These are phyloP conservation scores for Fomitopsis serialis DNA, from an alignment of 768 basidiomycete species.

Conservation along the genomic window DNA sequence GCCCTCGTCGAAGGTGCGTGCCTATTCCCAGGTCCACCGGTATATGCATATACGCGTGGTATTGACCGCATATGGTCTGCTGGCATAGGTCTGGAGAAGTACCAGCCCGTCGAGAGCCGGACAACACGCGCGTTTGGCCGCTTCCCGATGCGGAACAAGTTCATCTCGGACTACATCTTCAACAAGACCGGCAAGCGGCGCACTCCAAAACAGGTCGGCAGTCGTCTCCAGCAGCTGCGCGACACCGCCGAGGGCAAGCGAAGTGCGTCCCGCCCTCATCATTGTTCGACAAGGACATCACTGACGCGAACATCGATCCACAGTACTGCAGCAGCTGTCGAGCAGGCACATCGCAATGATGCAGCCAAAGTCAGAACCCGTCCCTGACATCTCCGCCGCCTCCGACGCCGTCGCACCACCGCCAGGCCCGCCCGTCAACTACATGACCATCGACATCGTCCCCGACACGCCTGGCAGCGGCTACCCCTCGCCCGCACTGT, in stretches of 20 bases:
- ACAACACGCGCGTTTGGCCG: conserved; percentile 23
- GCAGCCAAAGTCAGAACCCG: conserved; percentile 9
- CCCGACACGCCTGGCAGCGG: conserved; percentile 15
- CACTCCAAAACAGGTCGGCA: conserved; percentile 77
- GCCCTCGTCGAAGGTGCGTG: conserved; percentile 64
- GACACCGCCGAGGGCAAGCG: conserved; percentile 71
- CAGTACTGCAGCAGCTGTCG: conserved; percentile 24
- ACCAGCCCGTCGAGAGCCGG: conserved; percentile 24
- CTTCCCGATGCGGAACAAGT: conserved; percentile 28
- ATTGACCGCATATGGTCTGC: not conserved
- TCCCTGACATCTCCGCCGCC: conserved; percentile 1
- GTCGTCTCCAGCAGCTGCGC: conserved; percentile 73
- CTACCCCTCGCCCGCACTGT: conserved; percentile 13
- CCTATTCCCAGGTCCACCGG: not conserved
- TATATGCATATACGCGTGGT: not conserved
- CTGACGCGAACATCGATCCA: not conserved
- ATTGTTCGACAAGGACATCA: too few relatives aligned
- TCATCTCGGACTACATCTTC: conserved; percentile 58
- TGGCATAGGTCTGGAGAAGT: conserved; percentile 22
- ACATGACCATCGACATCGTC: conserved; percentile 14
- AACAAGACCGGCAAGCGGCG: conserved; percentile 64
- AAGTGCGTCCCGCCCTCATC: conserved; percentile 40
- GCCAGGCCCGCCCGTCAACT: conserved; percentile 9
- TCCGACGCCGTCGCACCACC: conserved; percentile 5
- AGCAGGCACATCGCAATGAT: conserved; percentile 17